These are phyloP conservation scores for Eucalyptus decipiens DNA, from an alignment of 345 rosid genomes.

Conservation along the genomic window DNA sequence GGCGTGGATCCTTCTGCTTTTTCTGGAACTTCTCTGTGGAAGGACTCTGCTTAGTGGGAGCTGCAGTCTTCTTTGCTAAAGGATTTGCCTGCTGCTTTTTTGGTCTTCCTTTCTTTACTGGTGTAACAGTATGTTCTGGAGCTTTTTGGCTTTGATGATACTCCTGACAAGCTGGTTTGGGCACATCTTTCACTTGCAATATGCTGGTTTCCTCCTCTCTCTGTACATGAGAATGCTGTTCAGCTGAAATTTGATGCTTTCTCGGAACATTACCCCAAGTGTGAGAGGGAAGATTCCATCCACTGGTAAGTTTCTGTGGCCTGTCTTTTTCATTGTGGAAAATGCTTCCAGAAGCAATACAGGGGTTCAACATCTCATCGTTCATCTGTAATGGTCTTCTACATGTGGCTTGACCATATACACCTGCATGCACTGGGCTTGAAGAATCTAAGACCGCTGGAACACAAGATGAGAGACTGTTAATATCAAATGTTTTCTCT, in stretches of 20 bases:
- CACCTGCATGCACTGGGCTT: not conserved
- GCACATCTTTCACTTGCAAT: not conserved
- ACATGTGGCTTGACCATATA: not conserved
- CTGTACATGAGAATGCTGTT: not conserved
- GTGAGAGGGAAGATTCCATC: not conserved
- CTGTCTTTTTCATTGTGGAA: not conserved
- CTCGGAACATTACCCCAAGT: not conserved
- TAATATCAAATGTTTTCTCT: not conserved
- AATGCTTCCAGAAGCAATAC: not conserved
- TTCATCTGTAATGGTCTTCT: not conserved
- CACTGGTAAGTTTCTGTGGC: not conserved
- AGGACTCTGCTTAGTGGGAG: not conserved
- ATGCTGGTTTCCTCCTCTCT: not conserved
- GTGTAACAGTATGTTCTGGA: not conserved
- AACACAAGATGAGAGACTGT: not conserved
- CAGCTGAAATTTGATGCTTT: not conserved
- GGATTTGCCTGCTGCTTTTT: not conserved
- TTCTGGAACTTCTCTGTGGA: not conserved
- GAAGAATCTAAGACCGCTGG: not conserved
- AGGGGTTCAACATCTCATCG: not conserved
- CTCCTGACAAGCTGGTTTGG: not conserved
- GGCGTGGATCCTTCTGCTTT: not conserved
- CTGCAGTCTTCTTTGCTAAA: not conserved
- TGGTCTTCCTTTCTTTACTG: not conserved
- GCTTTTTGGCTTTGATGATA: not conserved